Conservation (phyloP, 768 basidiomycete genomes). For the Infundibulicybe gibba region DNA sequence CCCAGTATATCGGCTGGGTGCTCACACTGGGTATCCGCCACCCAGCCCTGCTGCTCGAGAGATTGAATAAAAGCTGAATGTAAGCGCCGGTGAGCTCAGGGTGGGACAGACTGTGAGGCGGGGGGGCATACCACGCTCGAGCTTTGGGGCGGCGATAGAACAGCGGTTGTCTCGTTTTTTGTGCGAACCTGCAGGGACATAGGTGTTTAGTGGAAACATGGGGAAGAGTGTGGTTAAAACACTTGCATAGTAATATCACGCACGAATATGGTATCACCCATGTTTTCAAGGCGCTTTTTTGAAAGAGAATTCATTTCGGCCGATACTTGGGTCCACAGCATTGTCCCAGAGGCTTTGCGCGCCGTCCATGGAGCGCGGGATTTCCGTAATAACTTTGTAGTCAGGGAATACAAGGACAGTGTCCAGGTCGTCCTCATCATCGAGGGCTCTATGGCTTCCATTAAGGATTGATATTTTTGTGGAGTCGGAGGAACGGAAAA, state of each 20-base stretch:
- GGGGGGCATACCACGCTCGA: conserved; percentile 61
- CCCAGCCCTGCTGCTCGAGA: conserved; percentile 69
- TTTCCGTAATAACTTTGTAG: conserved; percentile 77
- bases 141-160: conserved; percentile 78
- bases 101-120: conserved; percentile 1
- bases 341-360: conserved; percentile 68
- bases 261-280: conserved; percentile 89
- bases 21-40: conserved; percentile 71
- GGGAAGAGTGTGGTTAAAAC: not conserved
- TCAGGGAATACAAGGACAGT: conserved; percentile 92
- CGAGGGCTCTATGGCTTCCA: conserved; percentile 75
- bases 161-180: conserved; percentile 92
- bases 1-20: conserved; percentile 44
- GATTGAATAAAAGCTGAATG: conserved; percentile 56
- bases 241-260: conserved; percentile 84
- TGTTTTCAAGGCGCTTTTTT: conserved; percentile 50
- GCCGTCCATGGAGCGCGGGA: conserved; percentile 58
- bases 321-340: conserved; percentile 57
- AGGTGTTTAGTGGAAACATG: conserved; percentile 12
- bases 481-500: conserved; percentile 56
- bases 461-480: conserved; percentile 72
- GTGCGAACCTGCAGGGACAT: conserved; percentile 70
- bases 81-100: conserved; percentile 14
- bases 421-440: conserved; percentile 59
- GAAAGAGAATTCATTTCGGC: conserved; percentile 41